Evolutionary conservation across 2,329 filamentous ascomycete species (phyloP), one percentile per base, ranked within the genome.

Genomic region (Xylariaceae sp.): DNA sequence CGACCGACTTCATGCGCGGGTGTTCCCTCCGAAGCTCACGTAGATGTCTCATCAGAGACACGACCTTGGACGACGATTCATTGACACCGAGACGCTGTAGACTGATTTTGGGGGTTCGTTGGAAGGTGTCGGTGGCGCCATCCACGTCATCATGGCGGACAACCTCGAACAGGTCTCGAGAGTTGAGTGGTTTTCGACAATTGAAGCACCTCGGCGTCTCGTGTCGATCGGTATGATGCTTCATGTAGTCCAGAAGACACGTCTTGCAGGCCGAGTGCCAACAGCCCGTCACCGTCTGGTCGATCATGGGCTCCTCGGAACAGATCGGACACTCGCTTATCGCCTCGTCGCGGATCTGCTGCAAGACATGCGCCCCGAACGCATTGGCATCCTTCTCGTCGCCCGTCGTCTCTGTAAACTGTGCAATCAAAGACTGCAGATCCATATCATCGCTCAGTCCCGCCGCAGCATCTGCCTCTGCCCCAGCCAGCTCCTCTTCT

Each of bases 221-320:
- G 30, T 81, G 80, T 42, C 83, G 87, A 50, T 87, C 81, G 4
- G 74, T 83, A 59, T 95, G 85, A 55, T 95, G 88, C 47, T 85
- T 80, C 55, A 98, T 94, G 52, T 88, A 95, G 51, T 88, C 81
- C 2, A 94, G 68, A n/a, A 97, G 67, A 54, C 92, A 98, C 46
- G 86, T 83, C 63, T 92, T 95, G 68, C 92, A 98, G 1, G 92
- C 89, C 23, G 87, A 94, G 62, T 98, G 92, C 88, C 92, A 98
- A 64, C 92, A 98, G 0, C 88, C 87, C 0, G 92, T 97, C 2
- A 98, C 92, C 0, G 85, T 84, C 57, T 94, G 90, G 38, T 96
- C 85, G 28, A 87, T 77, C 88, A 97, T 97, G 3, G 89, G 88
- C 60, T 97, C 92, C 60, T 97, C 90, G 3, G 86, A 80, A 63